Evolutionary conservation across 2,329 filamentous ascomycete species (phyloP).

Genomic region (Diplocarpon rosae): DNA sequence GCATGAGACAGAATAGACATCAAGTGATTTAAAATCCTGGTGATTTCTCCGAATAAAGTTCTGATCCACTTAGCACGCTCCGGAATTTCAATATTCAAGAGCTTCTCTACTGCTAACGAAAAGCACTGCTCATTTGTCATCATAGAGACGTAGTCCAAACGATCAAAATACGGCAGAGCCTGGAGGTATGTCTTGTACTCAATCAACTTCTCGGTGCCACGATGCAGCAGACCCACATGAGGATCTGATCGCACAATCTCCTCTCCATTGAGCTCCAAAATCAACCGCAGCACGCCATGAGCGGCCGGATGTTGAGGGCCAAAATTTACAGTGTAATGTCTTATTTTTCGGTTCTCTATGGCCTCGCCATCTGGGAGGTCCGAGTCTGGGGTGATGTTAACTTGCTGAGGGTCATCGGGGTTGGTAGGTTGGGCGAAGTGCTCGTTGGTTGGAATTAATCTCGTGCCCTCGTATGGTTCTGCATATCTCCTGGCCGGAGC

Average conservation of each 20-base stretch:
- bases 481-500: slow-evolving; percentile 52
- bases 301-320: slow-evolving; percentile 97
- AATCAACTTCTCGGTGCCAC: slow-evolving; percentile 98
- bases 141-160: slow-evolving; percentile 98
- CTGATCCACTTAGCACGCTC: slow-evolving; percentile 94
- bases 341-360: slow-evolving; percentile 66
- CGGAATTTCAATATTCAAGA: slow-evolving; percentile 92
- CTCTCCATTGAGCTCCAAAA: slow-evolving; percentile 95
- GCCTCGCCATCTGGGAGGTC: slow-evolving; percentile 32
- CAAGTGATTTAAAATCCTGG: slow-evolving; percentile 86
- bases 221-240: slow-evolving; percentile 90
- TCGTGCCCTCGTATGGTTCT: slow-evolving; percentile 41
- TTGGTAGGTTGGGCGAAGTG: slow-evolving; percentile 45
- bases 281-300: slow-evolving; percentile 93
- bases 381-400: slow-evolving; percentile 27
- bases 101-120: slow-evolving; percentile 90
- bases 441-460: slow-evolving; percentile 46
- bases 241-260: slow-evolving; percentile 95
- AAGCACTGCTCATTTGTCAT: slow-evolving; percentile 99
- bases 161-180: slow-evolving; percentile 96
- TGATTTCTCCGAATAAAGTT: slow-evolving; percentile 91
- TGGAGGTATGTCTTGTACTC: slow-evolving; percentile 99
- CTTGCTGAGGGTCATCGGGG: slow-evolving; percentile 33
- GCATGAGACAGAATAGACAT: slow-evolving; percentile 97
- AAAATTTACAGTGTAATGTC: slow-evolving; percentile 99